A percentile compares a stretch with the other conserved stretches of the same genome.
phyloP scores from a whole-genome alignment of 768 basidiomycete species.

The Termitomyces sp. region DNA sequence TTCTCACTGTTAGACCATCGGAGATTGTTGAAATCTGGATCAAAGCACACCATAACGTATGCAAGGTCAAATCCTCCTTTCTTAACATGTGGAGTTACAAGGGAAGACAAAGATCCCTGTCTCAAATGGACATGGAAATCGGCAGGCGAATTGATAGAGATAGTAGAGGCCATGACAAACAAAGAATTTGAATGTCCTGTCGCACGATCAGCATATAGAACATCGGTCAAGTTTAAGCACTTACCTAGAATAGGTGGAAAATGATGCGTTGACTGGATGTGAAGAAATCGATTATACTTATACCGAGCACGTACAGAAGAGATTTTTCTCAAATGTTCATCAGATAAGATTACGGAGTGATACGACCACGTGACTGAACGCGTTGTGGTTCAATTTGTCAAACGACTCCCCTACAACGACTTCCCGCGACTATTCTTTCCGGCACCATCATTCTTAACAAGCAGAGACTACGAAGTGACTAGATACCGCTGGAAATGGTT shows the following conservation, averaged over 20 bases:
- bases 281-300: background rate
- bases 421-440: slow-evolving; percentile 1
- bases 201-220: background rate
- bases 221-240: background rate
- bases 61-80: slow-evolving; percentile 88
- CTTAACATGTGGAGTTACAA: slow-evolving; percentile 88
- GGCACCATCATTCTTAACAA: no score
- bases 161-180: slow-evolving; percentile 26
- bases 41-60: slow-evolving; percentile 84
- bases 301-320: background rate
- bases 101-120: slow-evolving; percentile 74
- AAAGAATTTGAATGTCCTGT: background rate
- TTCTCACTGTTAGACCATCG: slow-evolving; percentile 9
- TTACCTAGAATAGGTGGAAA: background rate
- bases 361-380: slow-evolving; percentile 29
- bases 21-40: background rate
- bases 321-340: background rate
- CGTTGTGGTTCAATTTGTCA: slow-evolving; percentile 21
- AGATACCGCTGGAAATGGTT: slow-evolving; percentile 50
- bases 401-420: slow-evolving; percentile 10
- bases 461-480: slow-evolving; percentile 2
- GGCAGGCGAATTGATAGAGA: slow-evolving; percentile 62
- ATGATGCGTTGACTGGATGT: background rate
- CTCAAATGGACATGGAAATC: slow-evolving; percentile 98
- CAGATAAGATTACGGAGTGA: slow-evolving; percentile 2